Evolutionary conservation across 805 yeast species (phyloP), one percentile per base, ranked within the genome.

Genomic region (Kockiozyma suomiensis): DNA sequence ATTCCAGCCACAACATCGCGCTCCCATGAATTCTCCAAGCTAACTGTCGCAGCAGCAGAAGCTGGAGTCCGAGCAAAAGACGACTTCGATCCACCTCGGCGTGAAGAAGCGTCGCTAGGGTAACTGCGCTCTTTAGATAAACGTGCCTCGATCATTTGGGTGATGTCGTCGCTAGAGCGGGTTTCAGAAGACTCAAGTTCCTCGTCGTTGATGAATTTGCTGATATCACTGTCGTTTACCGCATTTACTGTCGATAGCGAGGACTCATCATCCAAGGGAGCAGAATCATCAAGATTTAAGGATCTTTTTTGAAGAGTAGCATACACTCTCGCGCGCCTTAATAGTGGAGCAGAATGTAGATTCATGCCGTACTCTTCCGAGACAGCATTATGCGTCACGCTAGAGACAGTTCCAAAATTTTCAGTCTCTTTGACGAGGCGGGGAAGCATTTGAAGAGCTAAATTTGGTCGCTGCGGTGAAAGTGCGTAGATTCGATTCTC

Each of bases 401-500:
- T 38, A 42, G 58, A 10, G 17, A 47, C 23, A 19, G 26, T 5
- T 37, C 59, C 59, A 13, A 56, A 42, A 8, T 37, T 12, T 3
- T 28, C 30, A n/a, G 5, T 17, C 26, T 56, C 59, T 17, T 50
- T 46, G 13, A 4, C 26, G 26, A 50, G 15, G 26, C 37, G 52
- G 13, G 54, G 50, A 3, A 42, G 43, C 43, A 56, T 25, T 26
- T 56, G 54, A 2, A 7, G 13, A 15, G 37, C 59, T 12, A 23
- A n/a, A 8, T 23, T 42, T 8, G 55, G 55, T 19, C 50, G 49
- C 6, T 26, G 50, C 3, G 43, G 50, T 2, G 50, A 35, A 13
- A 56, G 38, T 15, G 59, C 55, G 28, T 42, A 45, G 17, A 56
- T 26, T 1, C 59, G 59, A 19, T 56, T 56, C 41, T 56, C 59